Percentiles rank a stretch among this genome's conserved stretches.
These are phyloP conservation scores for Tetratostichococcus sp. DNA, from an alignment of 139 green algal genomes.

Conservation along the genomic window DNA sequence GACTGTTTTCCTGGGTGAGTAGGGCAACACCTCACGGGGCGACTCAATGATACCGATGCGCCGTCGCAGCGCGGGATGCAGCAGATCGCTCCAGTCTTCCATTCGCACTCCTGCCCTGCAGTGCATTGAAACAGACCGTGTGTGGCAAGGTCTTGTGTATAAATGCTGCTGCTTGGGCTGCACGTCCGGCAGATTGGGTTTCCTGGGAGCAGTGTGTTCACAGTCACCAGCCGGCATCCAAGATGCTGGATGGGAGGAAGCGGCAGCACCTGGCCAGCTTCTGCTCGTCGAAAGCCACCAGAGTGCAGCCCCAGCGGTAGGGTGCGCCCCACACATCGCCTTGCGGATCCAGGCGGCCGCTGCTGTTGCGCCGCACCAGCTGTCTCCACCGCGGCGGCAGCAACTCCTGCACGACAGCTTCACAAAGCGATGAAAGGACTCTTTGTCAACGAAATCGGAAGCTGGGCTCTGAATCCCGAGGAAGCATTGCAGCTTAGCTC, in stretches of 20 bases:
- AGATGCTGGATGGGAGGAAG: too few relatives aligned
- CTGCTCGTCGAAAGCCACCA: constrained; percentile 63
- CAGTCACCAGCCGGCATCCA: too few relatives aligned
- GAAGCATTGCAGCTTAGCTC: too few relatives aligned
- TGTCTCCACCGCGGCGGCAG: constrained; percentile 53
- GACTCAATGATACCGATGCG: constrained; percentile 67
- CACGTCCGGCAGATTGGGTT: too few relatives aligned
- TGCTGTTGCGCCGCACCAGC: constrained; percentile 47
- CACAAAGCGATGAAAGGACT: too few relatives aligned
- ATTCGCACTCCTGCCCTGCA: constrained; percentile 41
- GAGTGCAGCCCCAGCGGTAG: constrained; percentile 72
- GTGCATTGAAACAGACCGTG: not conserved
- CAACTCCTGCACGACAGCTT: constrained; percentile 9
- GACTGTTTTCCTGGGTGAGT: too few relatives aligned
- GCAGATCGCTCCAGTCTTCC: constrained; percentile 76
- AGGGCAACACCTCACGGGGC: constrained; percentile 48
- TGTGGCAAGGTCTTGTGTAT: not conserved
- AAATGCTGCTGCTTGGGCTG: not conserved
- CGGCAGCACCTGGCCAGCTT: constrained; percentile 31
- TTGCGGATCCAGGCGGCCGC: constrained; percentile 13
- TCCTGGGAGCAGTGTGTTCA: too few relatives aligned
- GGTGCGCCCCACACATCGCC: constrained; percentile 68
- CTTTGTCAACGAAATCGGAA: too few relatives aligned
- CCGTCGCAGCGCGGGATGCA: constrained; percentile 60
- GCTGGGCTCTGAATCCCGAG: too few relatives aligned